Evolutionary conservation across 768 basidiomycete species (phyloP).

Genomic region (Strobilomyces confusus): DNA sequence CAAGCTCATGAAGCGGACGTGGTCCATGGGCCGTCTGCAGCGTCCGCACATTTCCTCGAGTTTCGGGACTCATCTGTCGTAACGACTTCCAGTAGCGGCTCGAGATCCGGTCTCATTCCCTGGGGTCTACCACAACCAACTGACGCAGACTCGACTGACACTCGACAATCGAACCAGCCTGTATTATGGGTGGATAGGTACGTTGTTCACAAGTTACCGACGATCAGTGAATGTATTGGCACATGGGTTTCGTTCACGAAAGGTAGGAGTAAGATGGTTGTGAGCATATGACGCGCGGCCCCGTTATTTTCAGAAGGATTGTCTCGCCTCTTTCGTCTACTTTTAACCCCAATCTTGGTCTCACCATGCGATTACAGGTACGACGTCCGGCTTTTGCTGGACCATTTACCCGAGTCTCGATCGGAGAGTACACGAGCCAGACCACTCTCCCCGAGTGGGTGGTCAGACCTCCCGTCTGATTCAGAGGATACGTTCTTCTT

Average conservation of each 20-base stretch:
- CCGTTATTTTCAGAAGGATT: conserved; percentile 2
- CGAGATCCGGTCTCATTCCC: conserved; percentile 34
- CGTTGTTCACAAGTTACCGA: conserved; percentile 33
- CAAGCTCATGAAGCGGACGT: conserved; percentile 79
- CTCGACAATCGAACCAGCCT: not conserved
- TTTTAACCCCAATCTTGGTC: conserved; percentile 10
- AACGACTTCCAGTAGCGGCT: conserved; percentile 2
- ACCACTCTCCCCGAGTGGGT: conserved; percentile 54
- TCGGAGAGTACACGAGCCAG: conserved; percentile 2
- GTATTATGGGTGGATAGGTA: conserved; percentile 82
- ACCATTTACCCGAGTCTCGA: conserved; percentile 36
- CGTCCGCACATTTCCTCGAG: conserved; percentile 34
- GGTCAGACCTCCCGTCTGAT: conserved; percentile 85
- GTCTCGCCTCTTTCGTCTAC: conserved; percentile 18
- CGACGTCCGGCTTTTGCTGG: conserved; percentile 73
- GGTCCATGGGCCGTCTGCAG: conserved; percentile 47
- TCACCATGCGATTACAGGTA: conserved; percentile 49
- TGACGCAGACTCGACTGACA: conserved; percentile 1
- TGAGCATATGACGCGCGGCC: conserved; percentile 2
- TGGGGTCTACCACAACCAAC: conserved; percentile 23
- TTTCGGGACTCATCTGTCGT: conserved; percentile 14
- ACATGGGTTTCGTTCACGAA: conserved; percentile 3
- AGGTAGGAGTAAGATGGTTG: conserved; percentile 10
- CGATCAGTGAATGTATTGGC: conserved; percentile 5
- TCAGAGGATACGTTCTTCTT: conserved; percentile 84